phyloP scores from a whole-genome alignment of 169 alveolate genomes.

The Pseudocohnilembus persalinus region DNA sequence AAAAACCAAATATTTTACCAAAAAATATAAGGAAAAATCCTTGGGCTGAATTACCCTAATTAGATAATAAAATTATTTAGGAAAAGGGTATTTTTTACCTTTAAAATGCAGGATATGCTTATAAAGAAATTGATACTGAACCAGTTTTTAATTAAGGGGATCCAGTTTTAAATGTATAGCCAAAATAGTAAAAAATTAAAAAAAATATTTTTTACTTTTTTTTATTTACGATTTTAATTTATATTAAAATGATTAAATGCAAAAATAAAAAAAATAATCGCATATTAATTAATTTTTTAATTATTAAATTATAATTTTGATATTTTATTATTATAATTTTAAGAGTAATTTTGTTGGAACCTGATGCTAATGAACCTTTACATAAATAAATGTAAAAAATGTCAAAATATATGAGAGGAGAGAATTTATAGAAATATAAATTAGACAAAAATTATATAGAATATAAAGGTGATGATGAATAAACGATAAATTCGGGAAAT shows the following conservation, averaged over 20 bases:
- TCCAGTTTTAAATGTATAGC: conserved; percentile 46
- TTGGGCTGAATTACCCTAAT: conserved; percentile 58
- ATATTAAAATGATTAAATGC: background rate
- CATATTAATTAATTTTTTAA: background rate
- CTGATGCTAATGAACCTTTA: no score
- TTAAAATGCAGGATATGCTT: conserved; percentile 58
- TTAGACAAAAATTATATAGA: conserved; percentile 31
- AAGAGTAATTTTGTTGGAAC: no score
- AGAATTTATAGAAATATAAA: conserved; percentile 43
- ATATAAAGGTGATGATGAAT: no score
- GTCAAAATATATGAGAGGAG: background rate
- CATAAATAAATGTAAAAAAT: background rate
- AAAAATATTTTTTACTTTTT: background rate
- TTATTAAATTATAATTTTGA: no score
- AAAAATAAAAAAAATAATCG: no score
- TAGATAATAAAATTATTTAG: conserved; percentile 49
- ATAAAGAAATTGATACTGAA: conserved; percentile 58
- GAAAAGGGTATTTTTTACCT: conserved; percentile 62
- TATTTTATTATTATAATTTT: no score
- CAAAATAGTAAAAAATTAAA: background rate
- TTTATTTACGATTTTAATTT: background rate
- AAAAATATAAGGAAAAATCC: conserved; percentile 58
- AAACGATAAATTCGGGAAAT: background rate
- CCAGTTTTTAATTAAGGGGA: conserved; percentile 72
- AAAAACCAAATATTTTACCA: conserved; percentile 42